These are phyloP conservation scores for Pseudocercospora cruenta DNA, from an alignment of 2,329 filamentous ascomycete species.

Conservation along the genomic window DNA sequence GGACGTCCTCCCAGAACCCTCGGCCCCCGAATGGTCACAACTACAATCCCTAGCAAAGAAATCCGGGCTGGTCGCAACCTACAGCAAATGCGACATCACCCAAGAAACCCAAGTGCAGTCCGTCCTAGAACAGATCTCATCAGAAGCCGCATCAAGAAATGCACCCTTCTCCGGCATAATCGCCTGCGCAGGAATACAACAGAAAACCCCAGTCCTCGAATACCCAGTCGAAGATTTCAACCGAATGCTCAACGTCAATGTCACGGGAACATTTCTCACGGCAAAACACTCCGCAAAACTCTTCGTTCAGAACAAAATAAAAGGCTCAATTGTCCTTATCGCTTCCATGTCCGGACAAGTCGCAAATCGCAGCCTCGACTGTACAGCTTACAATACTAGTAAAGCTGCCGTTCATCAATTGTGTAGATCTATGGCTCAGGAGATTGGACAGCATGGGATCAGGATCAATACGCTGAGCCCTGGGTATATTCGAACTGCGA, in stretches of 20 bases:
- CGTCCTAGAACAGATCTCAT: slow-evolving; percentile 65
- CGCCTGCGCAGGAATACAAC: slow-evolving; percentile 35
- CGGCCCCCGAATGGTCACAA: slow-evolving; percentile 63
- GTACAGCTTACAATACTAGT: slow-evolving; percentile 57
- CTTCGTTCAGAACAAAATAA: slow-evolving; percentile 37
- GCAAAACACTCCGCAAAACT: slow-evolving; percentile 40
- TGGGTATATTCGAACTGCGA: slow-evolving; percentile 43
- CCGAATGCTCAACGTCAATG: slow-evolving; percentile 44
- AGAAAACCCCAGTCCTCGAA: slow-evolving; percentile 35
- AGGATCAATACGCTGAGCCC: slow-evolving; percentile 40
- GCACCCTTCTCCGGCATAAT: slow-evolving; percentile 61
- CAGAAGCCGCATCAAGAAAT: slow-evolving; percentile 68
- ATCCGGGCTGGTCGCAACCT: slow-evolving; percentile 66
- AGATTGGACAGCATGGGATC: slow-evolving; percentile 50
- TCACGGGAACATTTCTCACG: slow-evolving; percentile 43
- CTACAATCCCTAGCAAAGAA: slow-evolving; percentile 63
- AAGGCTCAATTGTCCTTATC: slow-evolving; percentile 44
- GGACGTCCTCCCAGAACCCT: slow-evolving; percentile 55
- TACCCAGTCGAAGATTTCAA: slow-evolving; percentile 41
- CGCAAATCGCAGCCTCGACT: slow-evolving; percentile 50
- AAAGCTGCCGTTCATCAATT: slow-evolving; percentile 61
- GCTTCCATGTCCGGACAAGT: slow-evolving; percentile 44
- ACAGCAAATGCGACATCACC: slow-evolving; percentile 76
- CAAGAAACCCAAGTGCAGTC: slow-evolving; percentile 56
- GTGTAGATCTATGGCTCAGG: slow-evolving; percentile 56